phyloP scores from a whole-genome alignment of 768 basidiomycete species.

The Amanita thiersii region DNA sequence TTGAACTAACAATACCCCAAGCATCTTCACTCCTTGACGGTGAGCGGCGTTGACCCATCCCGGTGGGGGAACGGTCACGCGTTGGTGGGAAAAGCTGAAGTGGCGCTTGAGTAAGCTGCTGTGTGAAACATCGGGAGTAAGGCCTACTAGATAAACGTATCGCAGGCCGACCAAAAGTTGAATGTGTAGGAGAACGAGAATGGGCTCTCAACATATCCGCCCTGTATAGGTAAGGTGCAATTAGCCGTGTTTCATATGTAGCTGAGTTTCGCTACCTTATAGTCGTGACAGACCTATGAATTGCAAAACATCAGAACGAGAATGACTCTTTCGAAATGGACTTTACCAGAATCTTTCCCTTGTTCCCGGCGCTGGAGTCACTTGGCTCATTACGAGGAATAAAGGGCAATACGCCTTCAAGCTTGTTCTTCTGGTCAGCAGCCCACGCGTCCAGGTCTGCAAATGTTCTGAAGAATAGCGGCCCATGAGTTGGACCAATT shows the following conservation, averaged over 20 bases:
- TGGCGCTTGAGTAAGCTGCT: not conserved
- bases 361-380: constrained; percentile 13
- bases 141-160: constrained; percentile 71
- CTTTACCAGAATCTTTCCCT: constrained; percentile 55
- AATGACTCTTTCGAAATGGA: constrained; percentile 5
- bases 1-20: constrained; percentile 64
- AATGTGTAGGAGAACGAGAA: constrained; percentile 65
- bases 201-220: constrained; percentile 67
- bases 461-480: constrained; percentile 45
- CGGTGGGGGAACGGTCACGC: constrained; percentile 69
- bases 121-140: not conserved
- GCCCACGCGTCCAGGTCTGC: constrained; percentile 54
- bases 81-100: constrained; percentile 72
- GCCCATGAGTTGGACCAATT: constrained; percentile 12
- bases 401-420: constrained; percentile 35
- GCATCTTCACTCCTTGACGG: constrained; percentile 66
- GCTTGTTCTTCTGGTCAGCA: constrained; percentile 21
- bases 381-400: constrained; percentile 16
- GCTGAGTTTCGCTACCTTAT: constrained; percentile 46
- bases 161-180: constrained; percentile 67
- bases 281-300: constrained; percentile 76
- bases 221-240: constrained; percentile 39
- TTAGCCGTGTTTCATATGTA: not conserved
- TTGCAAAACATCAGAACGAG: not conserved
- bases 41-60: constrained; percentile 76